These are phyloP conservation scores for Daldinia childiae DNA, from an alignment of 495 filamentous ascomycete genomes.

Conservation along the genomic window DNA sequence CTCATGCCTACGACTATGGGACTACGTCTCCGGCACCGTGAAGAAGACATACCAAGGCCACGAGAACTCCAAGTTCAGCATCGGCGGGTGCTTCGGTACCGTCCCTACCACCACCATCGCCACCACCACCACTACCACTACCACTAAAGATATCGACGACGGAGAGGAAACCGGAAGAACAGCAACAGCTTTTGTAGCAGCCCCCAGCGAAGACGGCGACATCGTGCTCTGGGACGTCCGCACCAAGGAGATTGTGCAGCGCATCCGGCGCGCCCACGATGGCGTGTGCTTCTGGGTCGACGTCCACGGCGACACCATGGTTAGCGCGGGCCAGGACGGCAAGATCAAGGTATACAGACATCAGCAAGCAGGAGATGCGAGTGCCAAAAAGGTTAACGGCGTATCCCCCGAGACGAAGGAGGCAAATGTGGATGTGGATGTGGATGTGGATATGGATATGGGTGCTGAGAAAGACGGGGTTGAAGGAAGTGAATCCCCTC, in stretches of 20 bases:
- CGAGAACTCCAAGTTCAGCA: slow-evolving; percentile 80
- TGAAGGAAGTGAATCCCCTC: slow-evolving; percentile 22
- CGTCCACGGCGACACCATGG: slow-evolving; percentile 55
- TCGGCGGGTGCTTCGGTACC: slow-evolving; percentile 81
- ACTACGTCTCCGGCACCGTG: slow-evolving; percentile 84
- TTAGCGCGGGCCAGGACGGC: slow-evolving; percentile 57
- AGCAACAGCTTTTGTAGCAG: slow-evolving; percentile 71
- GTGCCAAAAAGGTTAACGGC: slow-evolving; percentile 8
- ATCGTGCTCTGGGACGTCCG: slow-evolving; percentile 90
- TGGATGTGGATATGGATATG: background rate
- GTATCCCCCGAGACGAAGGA: slow-evolving; percentile 10
- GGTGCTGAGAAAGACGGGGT: background rate
- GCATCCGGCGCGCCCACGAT: slow-evolving; percentile 70
- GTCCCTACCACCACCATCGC: slow-evolving; percentile 72
- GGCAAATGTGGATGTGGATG: background rate
- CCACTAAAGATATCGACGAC: slow-evolving; percentile 77
- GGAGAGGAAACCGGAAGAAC: slow-evolving; percentile 27
- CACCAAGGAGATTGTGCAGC: slow-evolving; percentile 83
- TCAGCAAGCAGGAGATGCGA: slow-evolving; percentile 5
- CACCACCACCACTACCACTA: slow-evolving; percentile 70
- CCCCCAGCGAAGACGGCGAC: slow-evolving; percentile 86
- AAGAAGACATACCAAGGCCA: slow-evolving; percentile 99
- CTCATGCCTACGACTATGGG: slow-evolving; percentile 88
- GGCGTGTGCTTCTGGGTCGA: slow-evolving; percentile 90
- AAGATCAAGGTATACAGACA: slow-evolving; percentile 54